Evolutionary conservation across 208 protist genomes (phyloP).

Genomic region (Trypanosoma cruzi): DNA sequence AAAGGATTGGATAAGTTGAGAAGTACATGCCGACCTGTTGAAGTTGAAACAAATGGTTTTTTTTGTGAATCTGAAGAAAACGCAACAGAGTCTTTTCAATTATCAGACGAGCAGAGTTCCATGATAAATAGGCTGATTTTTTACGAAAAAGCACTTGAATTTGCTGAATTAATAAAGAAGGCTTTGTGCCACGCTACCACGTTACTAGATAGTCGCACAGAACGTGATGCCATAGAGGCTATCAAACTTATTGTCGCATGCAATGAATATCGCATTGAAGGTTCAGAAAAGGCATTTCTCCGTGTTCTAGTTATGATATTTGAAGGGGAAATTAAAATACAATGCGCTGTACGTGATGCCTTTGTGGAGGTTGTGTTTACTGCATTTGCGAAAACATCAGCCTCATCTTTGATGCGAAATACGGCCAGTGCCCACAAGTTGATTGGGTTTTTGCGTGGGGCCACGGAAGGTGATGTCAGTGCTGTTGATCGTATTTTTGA

Average conservation of each 20-base stretch:
- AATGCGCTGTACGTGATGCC: constrained; percentile 88
- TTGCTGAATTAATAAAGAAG: constrained; percentile 67
- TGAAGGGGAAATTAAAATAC: constrained; percentile 87
- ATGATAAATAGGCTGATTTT: constrained; percentile 74
- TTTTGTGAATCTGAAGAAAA: constrained; percentile 27
- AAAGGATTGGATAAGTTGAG: constrained; percentile 28
- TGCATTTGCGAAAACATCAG: constrained; percentile 59
- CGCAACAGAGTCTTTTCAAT: neutral
- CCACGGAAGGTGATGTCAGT: constrained; percentile 86
- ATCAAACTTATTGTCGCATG: constrained; percentile 88
- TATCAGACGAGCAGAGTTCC: constrained; percentile 58
- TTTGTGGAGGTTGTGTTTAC: constrained; percentile 88
- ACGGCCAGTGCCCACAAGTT: constrained; percentile 80
- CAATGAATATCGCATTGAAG: constrained; percentile 78
- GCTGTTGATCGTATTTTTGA: constrained; percentile 84
- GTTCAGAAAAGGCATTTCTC: constrained; percentile 59
- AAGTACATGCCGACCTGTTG: constrained; percentile 38
- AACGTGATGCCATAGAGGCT: constrained; percentile 86
- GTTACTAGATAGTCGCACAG: constrained; percentile 84
- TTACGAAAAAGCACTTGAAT: constrained; percentile 74
- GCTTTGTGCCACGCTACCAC: constrained; percentile 62
- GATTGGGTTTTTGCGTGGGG: constrained; percentile 59
- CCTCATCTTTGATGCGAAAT: constrained; percentile 54
- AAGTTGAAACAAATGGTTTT: constrained; percentile 29
- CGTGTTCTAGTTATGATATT: constrained; percentile 89